Evolutionary conservation across 305 asterid species (phyloP).

Genomic region (Fraxinus paxiana): DNA sequence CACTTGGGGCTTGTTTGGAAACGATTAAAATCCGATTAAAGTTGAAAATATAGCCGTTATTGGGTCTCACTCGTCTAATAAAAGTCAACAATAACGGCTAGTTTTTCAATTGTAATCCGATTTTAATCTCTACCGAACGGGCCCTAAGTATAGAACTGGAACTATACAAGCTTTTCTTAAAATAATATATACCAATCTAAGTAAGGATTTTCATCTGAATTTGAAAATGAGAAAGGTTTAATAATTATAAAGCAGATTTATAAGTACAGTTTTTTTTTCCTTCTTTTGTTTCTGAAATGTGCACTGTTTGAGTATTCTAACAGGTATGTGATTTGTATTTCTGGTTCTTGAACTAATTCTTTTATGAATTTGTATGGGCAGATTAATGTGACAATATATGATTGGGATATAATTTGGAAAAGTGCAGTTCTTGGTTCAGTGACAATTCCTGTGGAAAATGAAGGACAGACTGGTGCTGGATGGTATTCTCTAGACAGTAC

Average conservation of each 20-base stretch:
- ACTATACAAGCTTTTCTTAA: background rate
- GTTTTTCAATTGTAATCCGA: no score
- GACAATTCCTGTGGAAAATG: constrained; percentile 63
- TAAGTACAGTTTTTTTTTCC: background rate
- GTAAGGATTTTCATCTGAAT: background rate
- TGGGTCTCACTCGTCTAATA: no score
- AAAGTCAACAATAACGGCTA: no score
- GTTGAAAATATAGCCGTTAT: no score
- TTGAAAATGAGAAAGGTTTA: background rate
- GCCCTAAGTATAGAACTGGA: background rate
- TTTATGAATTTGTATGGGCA: constrained; percentile 45
- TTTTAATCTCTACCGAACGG: no score
- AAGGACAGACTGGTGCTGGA: constrained; percentile 69
- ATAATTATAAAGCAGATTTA: background rate
- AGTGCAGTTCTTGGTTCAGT: constrained; percentile 98
- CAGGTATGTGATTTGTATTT: constrained; percentile 16
- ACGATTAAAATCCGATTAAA: no score
- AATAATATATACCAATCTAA: background rate
- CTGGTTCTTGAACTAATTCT: constrained; percentile 31
- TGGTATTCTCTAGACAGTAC: constrained; percentile 78
- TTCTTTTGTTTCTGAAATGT: constrained; percentile 4
- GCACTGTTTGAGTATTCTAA: constrained; percentile 3
- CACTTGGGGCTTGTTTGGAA: no score
- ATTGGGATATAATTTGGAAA: constrained; percentile 99
- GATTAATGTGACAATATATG: constrained; percentile 90